These are phyloP conservation scores for Macadamia integrifolia DNA, from an alignment of 164 flowering plant genomes.

Conservation along the genomic window DNA sequence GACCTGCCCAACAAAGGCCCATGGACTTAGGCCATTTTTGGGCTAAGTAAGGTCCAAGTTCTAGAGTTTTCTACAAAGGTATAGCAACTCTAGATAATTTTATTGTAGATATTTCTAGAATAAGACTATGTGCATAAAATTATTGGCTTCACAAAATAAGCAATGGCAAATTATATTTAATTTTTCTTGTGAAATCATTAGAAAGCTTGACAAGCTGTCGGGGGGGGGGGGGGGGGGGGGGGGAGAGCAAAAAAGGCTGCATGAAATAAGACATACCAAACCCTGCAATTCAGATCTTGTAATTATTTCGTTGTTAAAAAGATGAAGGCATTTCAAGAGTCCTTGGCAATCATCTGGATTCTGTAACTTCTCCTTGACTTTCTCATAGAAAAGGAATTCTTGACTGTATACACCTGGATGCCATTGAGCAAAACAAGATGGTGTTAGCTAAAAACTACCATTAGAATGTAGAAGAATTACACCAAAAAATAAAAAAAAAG, in stretches of 20 bases:
- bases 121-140: background rate
- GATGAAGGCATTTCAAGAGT: slow-evolving; percentile 64
- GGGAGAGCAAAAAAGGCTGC: background rate
- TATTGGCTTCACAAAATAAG: background rate
- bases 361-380: slow-evolving; percentile 65
- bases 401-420: slow-evolving; percentile 47
- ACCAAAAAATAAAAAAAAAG: too few relatives aligned
- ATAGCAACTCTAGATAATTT: too few relatives aligned
- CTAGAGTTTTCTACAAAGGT: too few relatives aligned
- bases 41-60: too few relatives aligned
- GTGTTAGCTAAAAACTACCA: too few relatives aligned
- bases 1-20: too few relatives aligned
- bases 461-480: too few relatives aligned
- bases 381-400: slow-evolving; percentile 59
- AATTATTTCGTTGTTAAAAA: slow-evolving; percentile 64
- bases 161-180: too few relatives aligned
- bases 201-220: background rate
- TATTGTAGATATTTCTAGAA: too few relatives aligned
- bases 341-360: slow-evolving; percentile 51
- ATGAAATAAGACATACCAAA: slow-evolving; percentile 47
- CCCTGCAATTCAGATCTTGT: slow-evolving; percentile 56
- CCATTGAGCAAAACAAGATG: background rate
- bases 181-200: background rate
- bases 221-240: background rate
- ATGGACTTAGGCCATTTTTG: too few relatives aligned